phyloP scores from a whole-genome alignment of 371 early-diverging fungal genomes.

The Choanephora cucurbitarum region DNA sequence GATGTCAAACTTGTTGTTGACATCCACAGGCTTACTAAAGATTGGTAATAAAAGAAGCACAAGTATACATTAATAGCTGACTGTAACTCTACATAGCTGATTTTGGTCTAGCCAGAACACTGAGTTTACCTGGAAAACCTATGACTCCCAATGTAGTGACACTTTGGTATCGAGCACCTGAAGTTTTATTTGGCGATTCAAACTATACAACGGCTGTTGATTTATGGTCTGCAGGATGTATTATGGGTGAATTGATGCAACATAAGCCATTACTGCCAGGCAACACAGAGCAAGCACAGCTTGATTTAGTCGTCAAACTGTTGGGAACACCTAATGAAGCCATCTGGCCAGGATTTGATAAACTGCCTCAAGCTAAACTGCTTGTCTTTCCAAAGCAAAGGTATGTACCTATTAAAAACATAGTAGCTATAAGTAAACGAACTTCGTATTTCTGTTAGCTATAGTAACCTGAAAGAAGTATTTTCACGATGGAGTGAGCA shows the following conservation, averaged over 20 bases:
- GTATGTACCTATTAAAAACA: too few relatives aligned
- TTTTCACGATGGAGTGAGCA: conserved; percentile 65
- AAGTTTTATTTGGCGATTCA: conserved; percentile 80
- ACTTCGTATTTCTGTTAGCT: too few relatives aligned
- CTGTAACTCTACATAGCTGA: too few relatives aligned
- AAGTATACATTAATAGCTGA: too few relatives aligned
- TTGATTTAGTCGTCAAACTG: conserved; percentile 71
- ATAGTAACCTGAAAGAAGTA: conserved; percentile 55
- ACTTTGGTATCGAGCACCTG: conserved; percentile 95
- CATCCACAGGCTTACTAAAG: conserved; percentile 73
- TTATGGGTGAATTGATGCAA: conserved; percentile 79
- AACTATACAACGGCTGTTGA: conserved; percentile 86
- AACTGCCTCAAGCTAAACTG: conserved; percentile 58
- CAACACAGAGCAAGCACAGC: conserved; percentile 75
- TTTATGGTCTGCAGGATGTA: conserved; percentile 92
- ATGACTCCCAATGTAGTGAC: conserved; percentile 96
- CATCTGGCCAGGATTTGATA: conserved; percentile 79
- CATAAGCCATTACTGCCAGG: conserved; percentile 85
- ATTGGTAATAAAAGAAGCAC: conserved; percentile 43
- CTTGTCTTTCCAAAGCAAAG: conserved; percentile 57
- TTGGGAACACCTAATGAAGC: conserved; percentile 79
- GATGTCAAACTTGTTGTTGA: conserved; percentile 82
- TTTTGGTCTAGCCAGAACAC: conserved; percentile 87
- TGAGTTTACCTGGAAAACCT: conserved; percentile 63
- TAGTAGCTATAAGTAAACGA: too few relatives aligned